These are phyloP conservation scores for Pseudovirgaria hyperparasitica DNA, from an alignment of 2,329 filamentous ascomycete species.

Conservation along the genomic window DNA sequence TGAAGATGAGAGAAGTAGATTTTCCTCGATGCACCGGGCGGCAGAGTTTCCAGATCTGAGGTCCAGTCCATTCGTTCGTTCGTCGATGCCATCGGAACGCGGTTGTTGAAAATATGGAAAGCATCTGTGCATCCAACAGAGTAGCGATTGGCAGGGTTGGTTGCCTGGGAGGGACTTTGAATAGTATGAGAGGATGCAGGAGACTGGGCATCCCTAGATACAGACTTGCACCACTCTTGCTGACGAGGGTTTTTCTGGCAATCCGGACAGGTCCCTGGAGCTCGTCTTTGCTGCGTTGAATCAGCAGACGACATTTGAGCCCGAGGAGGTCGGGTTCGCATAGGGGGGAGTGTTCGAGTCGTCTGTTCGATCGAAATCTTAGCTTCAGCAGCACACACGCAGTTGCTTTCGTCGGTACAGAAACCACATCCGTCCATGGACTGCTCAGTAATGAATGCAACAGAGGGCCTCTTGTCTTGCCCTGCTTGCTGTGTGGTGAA, in stretches of 20 bases:
- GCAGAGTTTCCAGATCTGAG: conserved; percentile 15
- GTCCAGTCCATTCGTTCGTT: conserved; percentile 18
- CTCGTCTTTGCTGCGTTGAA: too few relatives aligned
- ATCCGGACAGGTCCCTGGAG: conserved; percentile 23
- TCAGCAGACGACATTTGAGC: conserved; percentile 8
- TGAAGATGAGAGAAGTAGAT: too few relatives aligned
- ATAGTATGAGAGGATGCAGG: conserved; percentile 7
- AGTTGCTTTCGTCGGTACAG: conserved; percentile 18
- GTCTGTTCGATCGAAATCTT: conserved; percentile 9
- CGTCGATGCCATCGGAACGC: conserved; percentile 19
- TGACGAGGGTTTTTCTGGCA: conserved; percentile 22
- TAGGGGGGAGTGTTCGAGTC: conserved; percentile 5
- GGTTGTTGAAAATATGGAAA: conserved; percentile 20
- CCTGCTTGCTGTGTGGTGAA: conserved; percentile 17
- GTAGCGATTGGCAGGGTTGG: conserved; percentile 6
- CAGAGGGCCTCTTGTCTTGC: conserved; percentile 10
- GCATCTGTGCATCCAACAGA: conserved; percentile 22
- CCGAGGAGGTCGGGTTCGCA: conserved; percentile 3
- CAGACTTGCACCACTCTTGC: conserved; percentile 20
- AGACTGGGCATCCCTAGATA: conserved; percentile 9
- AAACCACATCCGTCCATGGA: conserved; percentile 17
- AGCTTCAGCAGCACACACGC: conserved; percentile 16
- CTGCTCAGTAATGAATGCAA: conserved; percentile 10
- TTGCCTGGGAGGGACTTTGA: conserved; percentile 11
- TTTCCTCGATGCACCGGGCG: conserved; percentile 4